Base-by-base conservation (phyloP, 805 yeast genomes). In the Wickerhamiella azyma region DNA sequence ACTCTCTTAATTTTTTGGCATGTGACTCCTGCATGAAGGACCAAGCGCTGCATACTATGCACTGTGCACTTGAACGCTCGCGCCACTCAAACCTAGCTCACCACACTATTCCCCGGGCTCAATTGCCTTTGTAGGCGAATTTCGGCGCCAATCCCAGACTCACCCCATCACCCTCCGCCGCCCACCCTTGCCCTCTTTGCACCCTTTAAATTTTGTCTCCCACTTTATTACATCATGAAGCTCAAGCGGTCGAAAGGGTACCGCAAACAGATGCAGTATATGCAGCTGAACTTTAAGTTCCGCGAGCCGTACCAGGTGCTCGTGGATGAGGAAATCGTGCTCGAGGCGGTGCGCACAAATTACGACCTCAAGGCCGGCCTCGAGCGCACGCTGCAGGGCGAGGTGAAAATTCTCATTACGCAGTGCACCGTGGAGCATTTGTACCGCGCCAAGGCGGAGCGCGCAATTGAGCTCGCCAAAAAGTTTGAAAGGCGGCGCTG, bases 191-290 rank as follows among this genome's bases (percentile, higher is more conserved):
- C 24, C 24, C 24, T 21, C 24, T n/a, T 26, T 26, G 9, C 28
- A 26, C 29, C 13, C 13, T 32, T 18, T 18, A n/a, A 10, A 39
- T 29, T 21, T 24, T 26, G 21, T 13, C 26, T 32, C 40, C 8
- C 19, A 14, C 8, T 14, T 13, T 5, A 16, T 21, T 21, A 21
- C 24, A n/a, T 13, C 35, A 89, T 89, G 98, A 85, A 94, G 71
- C 96, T 89, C 66, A 89, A 88, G 65, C 74, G 98, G 65, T 94
- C 96, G 45, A 89, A 89, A 64, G 71, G 92, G 1, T 92, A 92
- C 65, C 79, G 89, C 62, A 89, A 89, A 69, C 95, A 85, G 62
- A 81, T 92, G 83, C 76, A 80, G 53, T 80, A 84, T 46, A 81
- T 85, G 56, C 73, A 75, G 53, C 83, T 85, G 60, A 74, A 94